Evolutionary conservation across 148 eudicot genomes (phyloP), one percentile per base, ranked within the genome.

Genomic region (Agrostemma githago): DNA sequence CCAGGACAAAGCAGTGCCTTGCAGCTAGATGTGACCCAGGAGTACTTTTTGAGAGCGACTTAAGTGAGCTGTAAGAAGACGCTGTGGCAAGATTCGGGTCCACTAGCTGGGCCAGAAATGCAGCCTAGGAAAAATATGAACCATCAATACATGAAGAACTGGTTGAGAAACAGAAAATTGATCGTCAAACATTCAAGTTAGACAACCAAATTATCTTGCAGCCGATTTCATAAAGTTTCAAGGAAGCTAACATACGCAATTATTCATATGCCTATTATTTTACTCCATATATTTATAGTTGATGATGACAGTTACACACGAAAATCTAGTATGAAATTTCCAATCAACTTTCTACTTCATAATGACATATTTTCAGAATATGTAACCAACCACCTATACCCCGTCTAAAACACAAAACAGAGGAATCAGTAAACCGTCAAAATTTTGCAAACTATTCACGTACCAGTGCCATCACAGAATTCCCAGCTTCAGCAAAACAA

Each of bases 391-490:
- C 8, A 39, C 14, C 46, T 5, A 6, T 38, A 4, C 40, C 6
- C 41, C 3, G 20, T 10, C 0, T 17, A 56, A 26, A 9, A 44
- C 51, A 12, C 9, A 34, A 19, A 64, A 9, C 8, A 77, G 5
- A 53, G 66, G 38, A 48, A 60, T 66, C 66, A 65, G 16, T 41
- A 20, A 51, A 51, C 16, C 16, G 3, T 51, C 56, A 51, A 51
- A 68, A 51, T 38, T 26, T 26, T 64, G 34, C 8, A 64, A 34
- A 19, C 11, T 19, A 15, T 20, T 40, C 53, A 82, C 95, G 74
- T 84, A 95, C 98, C 93, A 95, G 65, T 70, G 97, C 83, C 98
- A 95, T 92, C 68, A 88, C 97, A 76, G 98, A 94, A 78, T 95
- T 95, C 72, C 93, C 96, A 40, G 92, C 97, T 79, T 95, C 92